Conservation (phyloP, 208 protist species). For the Trichomonas gallinae region DNA sequence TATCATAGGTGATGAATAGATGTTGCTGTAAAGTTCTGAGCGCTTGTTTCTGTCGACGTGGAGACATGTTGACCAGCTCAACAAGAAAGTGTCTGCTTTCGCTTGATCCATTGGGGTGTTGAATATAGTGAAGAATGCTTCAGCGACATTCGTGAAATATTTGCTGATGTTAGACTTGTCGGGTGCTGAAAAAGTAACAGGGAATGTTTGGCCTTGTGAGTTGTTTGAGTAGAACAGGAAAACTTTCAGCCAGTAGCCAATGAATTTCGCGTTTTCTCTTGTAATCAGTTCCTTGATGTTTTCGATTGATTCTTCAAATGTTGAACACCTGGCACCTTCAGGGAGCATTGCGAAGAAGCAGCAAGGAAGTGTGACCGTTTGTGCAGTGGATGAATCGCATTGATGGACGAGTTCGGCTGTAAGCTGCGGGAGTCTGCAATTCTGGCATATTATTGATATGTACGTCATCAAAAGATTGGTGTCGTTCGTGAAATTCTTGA, state of each 20-base stretch:
- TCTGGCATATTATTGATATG: neutral
- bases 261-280: neutral
- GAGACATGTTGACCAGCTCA: neutral
- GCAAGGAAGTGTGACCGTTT: neutral
- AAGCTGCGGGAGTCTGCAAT: neutral
- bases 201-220: neutral
- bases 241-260: neutral
- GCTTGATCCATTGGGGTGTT: neutral
- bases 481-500: neutral
- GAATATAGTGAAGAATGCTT: neutral
- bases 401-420: neutral
- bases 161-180: neutral
- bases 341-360: neutral
- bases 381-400: neutral
- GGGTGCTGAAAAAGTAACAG: neutral
- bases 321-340: neutral
- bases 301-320: neutral
- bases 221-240: neutral
- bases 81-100: neutral
- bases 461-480: neutral
- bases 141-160: neutral
- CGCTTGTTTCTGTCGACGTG: neutral
- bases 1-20: neutral
- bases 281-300: neutral
- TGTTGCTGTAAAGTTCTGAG: neutral